phyloP scores from a whole-genome alignment of 441 rosid genomes.

The Erodium texanum region DNA sequence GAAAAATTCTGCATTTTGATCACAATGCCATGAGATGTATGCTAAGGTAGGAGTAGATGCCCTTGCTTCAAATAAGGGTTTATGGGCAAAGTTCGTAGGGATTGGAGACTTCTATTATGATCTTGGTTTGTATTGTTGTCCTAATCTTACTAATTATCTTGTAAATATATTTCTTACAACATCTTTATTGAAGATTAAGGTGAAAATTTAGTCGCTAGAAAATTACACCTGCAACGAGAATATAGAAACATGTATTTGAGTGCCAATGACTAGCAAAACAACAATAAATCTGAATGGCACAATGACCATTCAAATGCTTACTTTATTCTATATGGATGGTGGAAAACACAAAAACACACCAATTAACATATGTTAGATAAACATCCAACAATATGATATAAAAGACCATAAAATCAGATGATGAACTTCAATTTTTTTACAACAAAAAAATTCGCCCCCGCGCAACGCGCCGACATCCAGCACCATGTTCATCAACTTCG shows the following conservation, averaged over 20 bases:
- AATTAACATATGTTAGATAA: conserved; percentile 84
- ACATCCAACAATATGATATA: no score
- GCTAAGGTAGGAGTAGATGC: conserved; percentile 96
- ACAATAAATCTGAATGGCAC: conserved; percentile 1
- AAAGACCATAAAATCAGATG: no score
- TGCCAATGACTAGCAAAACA: conserved; percentile 8
- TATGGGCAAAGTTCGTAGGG: conserved; percentile 87
- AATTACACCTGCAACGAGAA: conserved; percentile 67
- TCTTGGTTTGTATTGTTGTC: conserved; percentile 41
- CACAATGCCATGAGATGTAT: conserved; percentile 91
- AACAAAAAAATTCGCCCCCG: no score
- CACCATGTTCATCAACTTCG: conserved; percentile 82
- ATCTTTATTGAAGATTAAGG: no score
- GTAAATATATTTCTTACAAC: neutral
- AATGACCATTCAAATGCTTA: conserved; percentile 30
- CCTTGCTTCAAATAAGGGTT: conserved; percentile 79
- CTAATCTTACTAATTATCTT: neutral
- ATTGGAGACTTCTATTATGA: conserved; percentile 95
- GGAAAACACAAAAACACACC: conserved; percentile 88
- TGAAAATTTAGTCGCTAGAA: no score
- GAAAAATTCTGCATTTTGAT: conserved; percentile 77
- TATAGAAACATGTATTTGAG: conserved; percentile 15
- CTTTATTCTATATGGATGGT: conserved; percentile 95
- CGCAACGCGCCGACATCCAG: conserved; percentile 51
- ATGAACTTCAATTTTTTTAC: no score